These are phyloP conservation scores for Coemansia reversa DNA, from an alignment of 192 early-diverging fungal species.

Conservation along the genomic window DNA sequence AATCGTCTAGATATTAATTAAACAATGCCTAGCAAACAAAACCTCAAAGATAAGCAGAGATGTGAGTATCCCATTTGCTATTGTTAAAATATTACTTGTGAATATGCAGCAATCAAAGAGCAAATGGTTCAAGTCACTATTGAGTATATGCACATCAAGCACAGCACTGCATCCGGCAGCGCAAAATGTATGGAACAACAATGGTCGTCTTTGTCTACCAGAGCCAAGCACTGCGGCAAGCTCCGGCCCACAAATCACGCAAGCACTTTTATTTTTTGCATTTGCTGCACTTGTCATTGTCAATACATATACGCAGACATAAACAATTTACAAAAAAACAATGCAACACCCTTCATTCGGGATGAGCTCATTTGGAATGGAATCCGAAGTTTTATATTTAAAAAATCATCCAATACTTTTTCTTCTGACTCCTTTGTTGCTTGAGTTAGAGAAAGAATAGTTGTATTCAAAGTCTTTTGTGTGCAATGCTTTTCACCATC, in stretches of 20 bases:
- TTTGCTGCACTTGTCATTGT: not conserved
- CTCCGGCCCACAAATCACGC: not conserved
- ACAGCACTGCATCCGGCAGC: not conserved
- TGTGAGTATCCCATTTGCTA: not conserved
- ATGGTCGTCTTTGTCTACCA: not conserved
- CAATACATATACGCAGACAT: not conserved
- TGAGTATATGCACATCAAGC: not conserved
- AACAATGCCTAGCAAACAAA: not conserved
- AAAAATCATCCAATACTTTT: not conserved
- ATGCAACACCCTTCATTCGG: not conserved
- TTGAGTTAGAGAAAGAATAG: not conserved
- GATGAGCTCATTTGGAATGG: slow-evolving; percentile 6
- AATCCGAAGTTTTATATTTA: slow-evolving; percentile 24
- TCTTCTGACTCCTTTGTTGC: not conserved
- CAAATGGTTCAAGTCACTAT: not conserved
- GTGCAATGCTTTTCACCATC: not conserved
- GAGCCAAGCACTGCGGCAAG: not conserved
- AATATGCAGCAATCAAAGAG: not conserved
- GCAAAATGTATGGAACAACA: slow-evolving; percentile 1
- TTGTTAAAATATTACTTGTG: not conserved
- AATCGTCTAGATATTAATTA: not conserved
- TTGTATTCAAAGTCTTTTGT: not conserved
- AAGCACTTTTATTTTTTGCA: not conserved
- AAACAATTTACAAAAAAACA: not conserved
- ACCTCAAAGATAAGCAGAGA: not conserved